Conservation (phyloP, 2,329 filamentous ascomycete genomes). For the Rhynchosporium graminicola region DNA sequence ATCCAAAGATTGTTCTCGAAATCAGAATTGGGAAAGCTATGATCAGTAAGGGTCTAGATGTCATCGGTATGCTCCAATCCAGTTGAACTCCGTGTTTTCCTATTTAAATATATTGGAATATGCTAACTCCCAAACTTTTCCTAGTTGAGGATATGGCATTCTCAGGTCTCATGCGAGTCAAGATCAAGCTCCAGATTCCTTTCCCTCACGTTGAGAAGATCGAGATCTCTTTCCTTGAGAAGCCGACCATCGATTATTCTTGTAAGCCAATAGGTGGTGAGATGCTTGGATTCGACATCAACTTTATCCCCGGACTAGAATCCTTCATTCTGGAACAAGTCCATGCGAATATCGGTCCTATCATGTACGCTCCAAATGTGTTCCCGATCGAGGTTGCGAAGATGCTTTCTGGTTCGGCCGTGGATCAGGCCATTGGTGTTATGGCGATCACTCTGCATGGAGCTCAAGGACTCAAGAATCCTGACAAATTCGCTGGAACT, state of each 20-base stretch:
- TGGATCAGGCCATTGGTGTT: slow-evolving; percentile 95
- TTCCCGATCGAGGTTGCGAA: slow-evolving; percentile 99
- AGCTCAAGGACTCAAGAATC: slow-evolving; percentile 89
- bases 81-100: too few species aligned
- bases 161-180: slow-evolving; percentile 91
- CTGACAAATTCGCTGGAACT: slow-evolving; percentile 88
- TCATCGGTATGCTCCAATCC: slow-evolving; percentile 55
- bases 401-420: slow-evolving; percentile 90
- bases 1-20: slow-evolving; percentile 94
- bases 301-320: slow-evolving; percentile 95
- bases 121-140: too few species aligned
- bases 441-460: slow-evolving; percentile 89
- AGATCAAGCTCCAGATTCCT: slow-evolving; percentile 93
- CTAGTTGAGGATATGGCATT: slow-evolving; percentile 93
- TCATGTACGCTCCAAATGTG: slow-evolving; percentile 98
- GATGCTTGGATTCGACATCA: slow-evolving; percentile 95
- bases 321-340: slow-evolving; percentile 95
- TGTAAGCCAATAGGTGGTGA: slow-evolving; percentile 97
- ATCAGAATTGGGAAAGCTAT: slow-evolving; percentile 94
- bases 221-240: slow-evolving; percentile 91
- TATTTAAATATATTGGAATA: too few species aligned
- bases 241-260: slow-evolving; percentile 86
- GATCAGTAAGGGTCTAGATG: slow-evolving; percentile 94
- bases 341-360: slow-evolving; percentile 79
- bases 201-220: slow-evolving; percentile 95